Conservation (phyloP, 176 grass and related monocot genomes). For the Olyra latifolia region DNA sequence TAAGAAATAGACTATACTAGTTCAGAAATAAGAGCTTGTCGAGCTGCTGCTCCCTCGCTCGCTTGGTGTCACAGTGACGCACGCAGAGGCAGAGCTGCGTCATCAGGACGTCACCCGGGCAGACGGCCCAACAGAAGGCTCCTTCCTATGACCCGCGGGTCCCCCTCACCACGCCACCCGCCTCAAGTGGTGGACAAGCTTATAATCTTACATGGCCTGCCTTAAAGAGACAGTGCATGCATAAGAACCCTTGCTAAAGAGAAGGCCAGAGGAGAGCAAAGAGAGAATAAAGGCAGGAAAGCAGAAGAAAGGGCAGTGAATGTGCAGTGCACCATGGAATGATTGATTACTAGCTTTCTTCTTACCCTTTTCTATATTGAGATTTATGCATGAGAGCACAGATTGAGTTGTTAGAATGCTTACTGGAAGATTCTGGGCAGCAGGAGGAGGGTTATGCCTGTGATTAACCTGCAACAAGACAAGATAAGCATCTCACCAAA, state of each 20-base stretch:
- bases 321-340: constrained; percentile 44
- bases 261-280: not conserved
- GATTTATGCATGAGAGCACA: not conserved
- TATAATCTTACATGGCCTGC: constrained; percentile 34
- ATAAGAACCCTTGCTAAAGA: constrained; percentile 39
- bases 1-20: too few species aligned
- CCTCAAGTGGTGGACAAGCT: constrained; percentile 46
- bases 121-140: constrained; percentile 11
- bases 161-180: not conserved
- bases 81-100: constrained; percentile 27
- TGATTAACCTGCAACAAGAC: constrained; percentile 6
- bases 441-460: constrained; percentile 16
- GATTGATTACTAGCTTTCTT: constrained; percentile 26
- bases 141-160: not conserved
- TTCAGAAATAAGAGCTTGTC: constrained; percentile 30
- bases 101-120: constrained; percentile 30
- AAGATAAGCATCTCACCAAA: constrained; percentile 39
- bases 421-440: constrained; percentile 37
- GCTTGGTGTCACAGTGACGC: not conserved
- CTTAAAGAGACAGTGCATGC: constrained; percentile 34
- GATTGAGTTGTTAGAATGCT: constrained; percentile 35
- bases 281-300: constrained; percentile 4
- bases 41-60: not conserved
- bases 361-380: not conserved
- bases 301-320: constrained; percentile 1